Evolutionary conservation across 176 grass and related monocot species (phyloP).

Genomic region (Cenchrus fungigraminus): DNA sequence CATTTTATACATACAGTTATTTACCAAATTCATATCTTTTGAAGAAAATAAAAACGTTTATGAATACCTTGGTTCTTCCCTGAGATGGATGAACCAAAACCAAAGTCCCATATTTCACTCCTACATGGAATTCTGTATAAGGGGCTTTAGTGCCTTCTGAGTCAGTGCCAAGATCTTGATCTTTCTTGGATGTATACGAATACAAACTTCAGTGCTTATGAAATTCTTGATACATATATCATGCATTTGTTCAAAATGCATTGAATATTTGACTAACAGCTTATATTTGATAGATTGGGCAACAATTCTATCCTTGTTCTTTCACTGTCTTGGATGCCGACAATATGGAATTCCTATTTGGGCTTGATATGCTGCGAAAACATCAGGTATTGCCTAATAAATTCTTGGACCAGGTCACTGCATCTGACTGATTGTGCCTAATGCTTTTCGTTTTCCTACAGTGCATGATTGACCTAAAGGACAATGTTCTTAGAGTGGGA

Average conservation of each 20-base stretch:
- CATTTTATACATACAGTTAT: not conserved
- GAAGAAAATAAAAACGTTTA: slow-evolving; percentile 2
- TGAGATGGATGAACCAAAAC: not conserved
- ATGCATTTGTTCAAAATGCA: slow-evolving; percentile 6
- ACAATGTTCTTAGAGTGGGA: slow-evolving; percentile 98
- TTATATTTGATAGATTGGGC: slow-evolving; percentile 72
- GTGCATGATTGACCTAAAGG: slow-evolving; percentile 99
- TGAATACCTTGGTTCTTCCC: not conserved
- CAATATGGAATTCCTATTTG: slow-evolving; percentile 99
- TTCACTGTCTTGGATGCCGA: slow-evolving; percentile 98
- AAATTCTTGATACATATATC: not conserved
- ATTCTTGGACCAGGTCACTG: slow-evolving; percentile 27
- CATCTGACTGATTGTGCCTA: slow-evolving; percentile 11
- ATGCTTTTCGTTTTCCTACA: slow-evolving; percentile 31
- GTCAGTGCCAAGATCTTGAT: not conserved
- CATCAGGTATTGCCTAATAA: slow-evolving; percentile 77
- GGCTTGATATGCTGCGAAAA: slow-evolving; percentile 99
- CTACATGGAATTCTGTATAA: slow-evolving; percentile 8
- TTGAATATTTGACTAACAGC: slow-evolving; percentile 3
- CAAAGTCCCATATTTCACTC: slow-evolving; percentile 5
- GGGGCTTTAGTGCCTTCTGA: slow-evolving; percentile 21
- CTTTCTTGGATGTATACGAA: slow-evolving; percentile 7
- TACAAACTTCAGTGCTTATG: slow-evolving; percentile 10
- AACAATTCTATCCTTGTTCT: slow-evolving; percentile 86
- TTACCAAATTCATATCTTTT: slow-evolving; percentile 21